Evolutionary conservation across 345 rosid species (phyloP).

Genomic region (Ceriops tagal): DNA sequence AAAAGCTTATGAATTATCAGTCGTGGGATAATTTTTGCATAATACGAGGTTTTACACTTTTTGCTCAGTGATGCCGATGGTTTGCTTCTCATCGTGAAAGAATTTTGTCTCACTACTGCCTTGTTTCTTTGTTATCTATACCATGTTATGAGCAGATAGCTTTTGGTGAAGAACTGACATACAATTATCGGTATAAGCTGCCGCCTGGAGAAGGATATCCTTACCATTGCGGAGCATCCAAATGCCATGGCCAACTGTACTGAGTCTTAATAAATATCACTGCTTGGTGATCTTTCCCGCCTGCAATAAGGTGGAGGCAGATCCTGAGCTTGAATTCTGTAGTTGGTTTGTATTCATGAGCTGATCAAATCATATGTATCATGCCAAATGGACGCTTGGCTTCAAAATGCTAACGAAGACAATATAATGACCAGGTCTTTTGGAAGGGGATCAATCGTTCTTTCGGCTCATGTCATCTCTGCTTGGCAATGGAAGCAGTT

Average conservation of each 20-base stretch:
- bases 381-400: not conserved
- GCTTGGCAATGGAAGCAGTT: not conserved
- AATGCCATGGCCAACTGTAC: conserved; percentile 62
- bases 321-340: not conserved
- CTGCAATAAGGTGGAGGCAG: not conserved
- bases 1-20: not conserved
- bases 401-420: not conserved
- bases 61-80: not conserved
- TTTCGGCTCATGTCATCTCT: not conserved
- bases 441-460: not conserved
- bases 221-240: conserved; percentile 67
- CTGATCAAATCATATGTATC: not conserved
- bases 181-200: conserved; percentile 48
- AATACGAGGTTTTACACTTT: not conserved
- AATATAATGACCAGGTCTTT: not conserved
- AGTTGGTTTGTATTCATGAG: not conserved
- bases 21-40: not conserved
- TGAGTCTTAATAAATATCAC: conserved; percentile 11
- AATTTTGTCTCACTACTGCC: not conserved
- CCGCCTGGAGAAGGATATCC: conserved; percentile 55
- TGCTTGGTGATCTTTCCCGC: not conserved
- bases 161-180: conserved; percentile 84
- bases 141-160: conserved; percentile 63
- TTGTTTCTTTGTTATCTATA: conserved; percentile 8
- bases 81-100: conserved; percentile 2